These are phyloP conservation scores for Ceratobasidium sp. DNA, from an alignment of 1,284 basidiomycete species.

Conservation along the genomic window DNA sequence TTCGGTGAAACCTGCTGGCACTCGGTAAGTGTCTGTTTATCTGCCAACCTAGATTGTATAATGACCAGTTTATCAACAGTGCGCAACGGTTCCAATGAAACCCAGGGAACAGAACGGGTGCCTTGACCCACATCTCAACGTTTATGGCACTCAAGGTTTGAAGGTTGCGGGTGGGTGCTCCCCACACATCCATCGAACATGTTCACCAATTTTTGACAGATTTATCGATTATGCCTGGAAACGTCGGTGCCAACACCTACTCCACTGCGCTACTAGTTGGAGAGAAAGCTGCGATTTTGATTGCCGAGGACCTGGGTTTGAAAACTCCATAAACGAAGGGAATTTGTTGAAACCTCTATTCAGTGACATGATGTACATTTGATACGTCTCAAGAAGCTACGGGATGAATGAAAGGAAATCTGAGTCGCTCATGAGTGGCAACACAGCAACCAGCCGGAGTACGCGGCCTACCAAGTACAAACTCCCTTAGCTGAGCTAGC, in stretches of 20 bases:
- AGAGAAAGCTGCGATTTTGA: conserved; percentile 29
- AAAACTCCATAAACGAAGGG: neutral
- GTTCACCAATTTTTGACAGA: neutral
- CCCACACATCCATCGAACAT: no score
- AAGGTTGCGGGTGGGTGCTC: conserved; percentile 64
- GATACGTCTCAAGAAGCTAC: no score
- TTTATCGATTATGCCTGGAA: conserved; percentile 7
- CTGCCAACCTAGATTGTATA: no score
- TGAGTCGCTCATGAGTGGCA: no score
- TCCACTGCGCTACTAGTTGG: conserved; percentile 32
- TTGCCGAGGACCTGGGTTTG: conserved; percentile 29
- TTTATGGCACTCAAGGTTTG: conserved; percentile 70
- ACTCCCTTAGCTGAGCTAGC: no score
- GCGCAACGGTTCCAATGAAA: conserved; percentile 76
- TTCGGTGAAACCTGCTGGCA: conserved; percentile 39
- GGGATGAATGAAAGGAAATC: no score
- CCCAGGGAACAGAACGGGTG: conserved; percentile 68
- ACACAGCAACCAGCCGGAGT: no score
- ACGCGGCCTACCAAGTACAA: no score
- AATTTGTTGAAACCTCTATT: no score
- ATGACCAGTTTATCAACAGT: neutral
- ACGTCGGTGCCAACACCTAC: conserved; percentile 22
- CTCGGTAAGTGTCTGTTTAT: neutral
- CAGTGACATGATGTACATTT: no score
- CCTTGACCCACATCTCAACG: conserved; percentile 70